A percentile compares a stretch with the other conserved stretches of the same genome.
These are phyloP conservation scores for Saprolegnia parasitica DNA, from an alignment of 352 stramenopile genomes.

Conservation along the genomic window DNA sequence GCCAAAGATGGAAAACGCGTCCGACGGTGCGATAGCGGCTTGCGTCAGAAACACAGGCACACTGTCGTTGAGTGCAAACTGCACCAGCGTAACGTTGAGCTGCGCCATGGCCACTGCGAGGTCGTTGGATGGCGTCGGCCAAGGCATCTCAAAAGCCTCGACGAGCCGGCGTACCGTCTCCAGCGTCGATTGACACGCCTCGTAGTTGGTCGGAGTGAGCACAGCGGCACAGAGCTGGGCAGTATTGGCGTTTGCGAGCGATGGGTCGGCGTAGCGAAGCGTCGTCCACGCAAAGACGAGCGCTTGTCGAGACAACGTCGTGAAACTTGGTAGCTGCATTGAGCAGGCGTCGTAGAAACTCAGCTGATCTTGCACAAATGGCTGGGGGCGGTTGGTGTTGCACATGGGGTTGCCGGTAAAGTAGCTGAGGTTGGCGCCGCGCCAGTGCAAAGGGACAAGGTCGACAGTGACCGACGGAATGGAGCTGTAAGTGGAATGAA, in stretches of 20 bases:
- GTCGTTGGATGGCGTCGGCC: neutral
- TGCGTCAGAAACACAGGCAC: neutral
- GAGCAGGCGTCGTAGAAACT: constrained; percentile 2
- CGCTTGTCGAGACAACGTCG: neutral
- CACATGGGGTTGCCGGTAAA: constrained; percentile 13
- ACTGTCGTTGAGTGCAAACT: constrained; percentile 14
- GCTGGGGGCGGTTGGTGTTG: neutral
- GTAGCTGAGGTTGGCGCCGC: neutral
- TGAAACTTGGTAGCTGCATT: neutral
- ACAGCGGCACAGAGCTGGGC: neutral
- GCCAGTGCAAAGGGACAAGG: neutral
- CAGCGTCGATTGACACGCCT: neutral
- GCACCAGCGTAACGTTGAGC: constrained; percentile 1
- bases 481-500: neutral
- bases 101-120: neutral
- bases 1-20: neutral
- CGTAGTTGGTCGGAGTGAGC: neutral
- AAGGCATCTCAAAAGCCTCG: neutral
- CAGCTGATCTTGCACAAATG: neutral
- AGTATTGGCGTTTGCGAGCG: neutral
- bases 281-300: neutral
- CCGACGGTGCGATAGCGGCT: neutral
- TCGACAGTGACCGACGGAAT: neutral
- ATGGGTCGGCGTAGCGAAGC: neutral
- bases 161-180: neutral